Evolutionary conservation across 441 rosid genomes (phyloP), one percentile per base, ranked within the genome.

Genomic region (Erodium trifolium): DNA sequence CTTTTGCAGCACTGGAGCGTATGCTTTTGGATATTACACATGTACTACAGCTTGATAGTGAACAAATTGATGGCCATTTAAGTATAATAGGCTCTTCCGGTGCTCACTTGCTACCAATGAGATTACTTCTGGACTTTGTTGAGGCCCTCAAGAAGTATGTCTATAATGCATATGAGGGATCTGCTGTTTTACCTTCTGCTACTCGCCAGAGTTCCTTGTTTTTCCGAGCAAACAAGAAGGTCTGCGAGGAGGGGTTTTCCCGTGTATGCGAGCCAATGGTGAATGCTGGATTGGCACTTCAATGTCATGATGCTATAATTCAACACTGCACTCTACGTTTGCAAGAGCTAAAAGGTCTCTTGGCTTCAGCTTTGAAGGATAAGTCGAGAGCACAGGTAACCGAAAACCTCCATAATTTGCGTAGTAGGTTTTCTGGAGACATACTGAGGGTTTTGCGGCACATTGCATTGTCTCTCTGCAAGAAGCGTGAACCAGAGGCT

Each of bases 161-260:
- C 37, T 94, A 94, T 80, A 94, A 92, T 78, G 99, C 98, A 53
- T 94, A 92, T 70, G 97, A 88, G 77, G 99, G 98, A 68, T 87
- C 99, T 76, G 90, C 92, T 11, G 87, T 90, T 79, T 84, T 92
- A 78, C 90, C 88, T 64, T 80, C 90, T 49, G 84, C 82, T 72
- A 79, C 82, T 73, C 91, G 87, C 63, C 97, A 87, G 74, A 94
- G 97, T 84, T 85, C 86, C 70, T 73, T 92, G 75, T 94, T 87
- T 81, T 94, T 94, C 73, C 89, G 98, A 65, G 92, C 99, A 71
- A 94, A 94, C 80, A 86, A 82, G 79, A 94, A 94, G 82, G 99
- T 94, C 49, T 94, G 99, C 65, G 98, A 86, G 83, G 99, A 92
- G 80, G 92, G 99, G 99, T 94, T 94, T 85, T 94, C 98, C 82